phyloP scores from a whole-genome alignment of 1,284 basidiomycete genomes.

The Athelia sp. region DNA sequence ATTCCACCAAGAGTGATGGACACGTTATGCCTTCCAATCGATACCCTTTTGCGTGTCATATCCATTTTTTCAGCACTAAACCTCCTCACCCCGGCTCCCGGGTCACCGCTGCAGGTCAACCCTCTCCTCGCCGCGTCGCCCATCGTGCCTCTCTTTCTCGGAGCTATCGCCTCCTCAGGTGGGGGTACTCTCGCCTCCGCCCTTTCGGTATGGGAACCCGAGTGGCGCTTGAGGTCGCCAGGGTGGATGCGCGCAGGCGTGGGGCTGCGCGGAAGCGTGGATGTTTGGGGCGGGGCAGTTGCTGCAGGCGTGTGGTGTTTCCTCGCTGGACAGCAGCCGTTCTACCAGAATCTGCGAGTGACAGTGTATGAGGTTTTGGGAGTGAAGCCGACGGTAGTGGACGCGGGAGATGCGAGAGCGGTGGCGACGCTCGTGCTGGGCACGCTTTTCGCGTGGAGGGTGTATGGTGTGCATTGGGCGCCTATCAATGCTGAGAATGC shows the following conservation, averaged over 20 bases:
- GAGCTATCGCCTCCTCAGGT: conserved; percentile 36
- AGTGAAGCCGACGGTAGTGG: conserved; percentile 22
- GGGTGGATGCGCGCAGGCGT: conserved; percentile 32
- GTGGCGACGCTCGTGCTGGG: conserved; percentile 22
- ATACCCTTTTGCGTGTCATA: conserved; percentile 38
- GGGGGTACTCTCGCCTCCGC: conserved; percentile 40
- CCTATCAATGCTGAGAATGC: too few species aligned
- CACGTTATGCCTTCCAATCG: conserved; percentile 39
- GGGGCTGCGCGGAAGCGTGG: conserved; percentile 31
- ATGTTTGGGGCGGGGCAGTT: conserved; percentile 42
- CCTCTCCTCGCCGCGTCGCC: conserved; percentile 29
- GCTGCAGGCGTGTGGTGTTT: conserved; percentile 24
- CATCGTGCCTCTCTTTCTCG: conserved; percentile 38
- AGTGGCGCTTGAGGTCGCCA: conserved; percentile 38
- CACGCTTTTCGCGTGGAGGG: conserved; percentile 26
- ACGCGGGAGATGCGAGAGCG: conserved; percentile 23
- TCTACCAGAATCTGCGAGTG: background rate
- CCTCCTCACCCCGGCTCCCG: conserved; percentile 19
- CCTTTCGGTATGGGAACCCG: conserved; percentile 27
- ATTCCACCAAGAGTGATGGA: conserved; percentile 29
- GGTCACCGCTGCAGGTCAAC: conserved; percentile 15
- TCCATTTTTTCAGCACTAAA: conserved; percentile 29
- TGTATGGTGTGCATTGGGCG: background rate
- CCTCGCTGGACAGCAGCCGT: background rate
- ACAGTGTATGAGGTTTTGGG: conserved; percentile 15